Conservation (phyloP, 176 grass and related monocot species). For the Typha latifolia region DNA sequence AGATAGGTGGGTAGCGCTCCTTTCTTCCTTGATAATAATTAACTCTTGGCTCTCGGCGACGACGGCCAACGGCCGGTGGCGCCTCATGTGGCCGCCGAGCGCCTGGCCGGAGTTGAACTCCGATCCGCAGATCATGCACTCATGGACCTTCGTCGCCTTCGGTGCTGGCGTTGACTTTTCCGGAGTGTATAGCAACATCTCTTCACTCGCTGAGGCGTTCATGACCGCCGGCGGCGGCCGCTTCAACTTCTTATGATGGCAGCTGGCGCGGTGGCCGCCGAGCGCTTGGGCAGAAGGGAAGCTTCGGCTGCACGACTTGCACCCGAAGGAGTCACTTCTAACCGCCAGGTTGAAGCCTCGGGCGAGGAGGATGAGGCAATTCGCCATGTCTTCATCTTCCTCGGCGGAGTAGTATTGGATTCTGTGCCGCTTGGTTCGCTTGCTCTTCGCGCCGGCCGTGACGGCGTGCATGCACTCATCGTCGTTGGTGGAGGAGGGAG, state of each 20-base stretch:
- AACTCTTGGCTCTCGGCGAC: background rate
- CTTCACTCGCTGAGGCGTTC: too few species aligned
- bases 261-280: conserved; percentile 81
- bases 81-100: background rate
- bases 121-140: background rate
- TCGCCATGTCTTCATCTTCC: conserved; percentile 22
- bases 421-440: conserved; percentile 17
- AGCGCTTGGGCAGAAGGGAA: conserved; percentile 60
- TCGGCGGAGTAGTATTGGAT: background rate
- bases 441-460: background rate
- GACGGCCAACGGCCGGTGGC: background rate
- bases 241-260: conserved; percentile 65
- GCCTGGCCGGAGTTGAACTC: background rate
- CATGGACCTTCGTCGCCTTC: background rate
- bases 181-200: background rate
- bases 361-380: conserved; percentile 25
- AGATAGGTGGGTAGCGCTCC: conserved; percentile 32
- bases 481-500: too few species aligned
- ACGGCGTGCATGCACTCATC: too few species aligned
- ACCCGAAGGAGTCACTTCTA: conserved; percentile 3
- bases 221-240: conserved; percentile 13
- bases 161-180: background rate
- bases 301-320: conserved; percentile 19
- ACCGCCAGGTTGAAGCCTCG: background rate
- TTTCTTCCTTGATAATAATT: conserved; percentile 45